Conservation (phyloP, 1,284 basidiomycete species). For the Microbotryum saponariae region DNA sequence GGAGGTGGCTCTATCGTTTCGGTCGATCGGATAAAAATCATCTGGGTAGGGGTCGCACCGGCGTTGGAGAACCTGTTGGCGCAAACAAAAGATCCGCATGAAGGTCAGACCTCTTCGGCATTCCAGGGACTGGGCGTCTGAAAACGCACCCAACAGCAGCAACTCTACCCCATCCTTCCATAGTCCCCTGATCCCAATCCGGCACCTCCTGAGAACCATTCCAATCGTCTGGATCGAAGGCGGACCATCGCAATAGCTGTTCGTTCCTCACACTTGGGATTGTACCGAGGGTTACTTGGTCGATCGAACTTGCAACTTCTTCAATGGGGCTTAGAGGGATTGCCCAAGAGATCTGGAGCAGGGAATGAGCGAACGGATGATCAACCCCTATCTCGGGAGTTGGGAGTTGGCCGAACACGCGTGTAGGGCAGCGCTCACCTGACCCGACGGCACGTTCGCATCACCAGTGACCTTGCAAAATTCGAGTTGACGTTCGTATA, state of each 20-base stretch:
- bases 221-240: not conserved
- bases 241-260: not conserved
- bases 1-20: not conserved
- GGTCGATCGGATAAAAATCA: not conserved
- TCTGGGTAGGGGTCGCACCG: not conserved
- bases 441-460: conserved; percentile 27
- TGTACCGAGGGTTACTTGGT: not conserved
- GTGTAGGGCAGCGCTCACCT: not conserved
- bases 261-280: conserved; percentile 11
- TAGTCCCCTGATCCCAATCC: too few species aligned
- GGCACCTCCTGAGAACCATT: too few species aligned
- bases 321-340: not conserved
- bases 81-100: too few species aligned
- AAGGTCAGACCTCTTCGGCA: too few species aligned
- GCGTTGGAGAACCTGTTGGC: not conserved
- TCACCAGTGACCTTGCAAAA: conserved; percentile 31
- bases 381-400: not conserved
- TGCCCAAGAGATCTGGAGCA: conserved; percentile 6
- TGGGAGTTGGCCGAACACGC: conserved; percentile 12
- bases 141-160: too few species aligned
- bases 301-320: not conserved
- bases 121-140: too few species aligned
- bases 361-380: too few species aligned
- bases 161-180: too few species aligned
- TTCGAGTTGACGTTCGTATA: conserved; percentile 4